Base-by-base conservation (phyloP, 768 basidiomycete species). In the Tremella mesenterica region DNA sequence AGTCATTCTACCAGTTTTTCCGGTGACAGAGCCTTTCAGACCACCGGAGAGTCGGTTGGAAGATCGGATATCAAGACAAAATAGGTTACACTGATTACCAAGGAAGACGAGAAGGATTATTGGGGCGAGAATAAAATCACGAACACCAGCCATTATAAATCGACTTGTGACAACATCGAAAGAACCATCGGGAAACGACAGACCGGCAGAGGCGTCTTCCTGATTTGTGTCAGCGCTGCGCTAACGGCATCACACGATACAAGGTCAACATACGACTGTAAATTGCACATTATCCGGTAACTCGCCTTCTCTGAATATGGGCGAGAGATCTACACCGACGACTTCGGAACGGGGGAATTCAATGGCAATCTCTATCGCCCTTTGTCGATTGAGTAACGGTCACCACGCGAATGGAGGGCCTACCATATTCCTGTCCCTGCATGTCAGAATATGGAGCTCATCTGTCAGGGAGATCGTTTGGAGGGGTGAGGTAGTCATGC, bases 341-440 rank as follows among this genome's bases (percentile, higher is more conserved):
- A 36, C 45, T 45, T 57, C 53, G 25, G 52, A 52, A 1, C 46
- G 20, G 1, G 60, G 60, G 31, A 57, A 61, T 26, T 61, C 60
- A 10, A 29, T 26, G 5, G 60, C 60, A 51, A 61, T 61, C 45
- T 61, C 60, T 27, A 58, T 48, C 1, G 49, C 46, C 60, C 60
- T 57, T 10, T 36, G 18, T 18, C 10, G 23, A 2, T 16, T 3
- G 29, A 23, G n/a, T 23, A 41, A 23, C n/a, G 38, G 7, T 16
- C 27, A 16, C 38, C 16, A 33, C 13, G 26, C 20, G 23, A 25
- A 49, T 41, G 38, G n/a, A 34, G 33, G 33, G 23, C 38, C n/a
- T 21, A 59, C 58, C 58, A 59, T 25, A 60, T 53, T 9, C 54
- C 58, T 0, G 58, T 50, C 28, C 60, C 56, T 57, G 57, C 45